Conservation (phyloP, 805 yeast genomes). For the Ogataea chonburiensis region DNA sequence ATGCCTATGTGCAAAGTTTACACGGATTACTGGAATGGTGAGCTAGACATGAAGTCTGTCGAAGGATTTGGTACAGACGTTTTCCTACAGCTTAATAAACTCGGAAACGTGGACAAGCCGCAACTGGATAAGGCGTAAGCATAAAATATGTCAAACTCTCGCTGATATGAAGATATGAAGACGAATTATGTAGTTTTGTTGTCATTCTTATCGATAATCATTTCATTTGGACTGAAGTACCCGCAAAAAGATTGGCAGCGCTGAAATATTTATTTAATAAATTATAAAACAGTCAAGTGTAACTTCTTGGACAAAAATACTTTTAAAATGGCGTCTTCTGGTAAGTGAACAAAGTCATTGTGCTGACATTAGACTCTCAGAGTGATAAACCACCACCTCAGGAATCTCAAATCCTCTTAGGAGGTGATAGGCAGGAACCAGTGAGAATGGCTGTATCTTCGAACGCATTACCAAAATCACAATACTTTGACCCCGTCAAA, state of each 20-base stretch:
- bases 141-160: too few species aligned
- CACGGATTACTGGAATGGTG: constrained; percentile 97
- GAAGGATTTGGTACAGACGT: constrained; percentile 95
- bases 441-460: too few species aligned
- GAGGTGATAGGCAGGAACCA: too few species aligned
- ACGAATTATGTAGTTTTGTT: too few species aligned
- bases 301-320: neutral
- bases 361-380: neutral
- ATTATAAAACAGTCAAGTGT: too few species aligned
- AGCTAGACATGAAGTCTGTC: constrained; percentile 72
- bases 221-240: too few species aligned
- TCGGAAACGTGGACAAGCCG: constrained; percentile 64
- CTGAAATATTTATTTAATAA: neutral
- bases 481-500: neutral
- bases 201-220: too few species aligned
- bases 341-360: neutral
- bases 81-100: constrained; percentile 70
- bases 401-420: too few species aligned
- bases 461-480: too few species aligned
- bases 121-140: constrained; percentile 82
- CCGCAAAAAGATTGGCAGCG: neutral
- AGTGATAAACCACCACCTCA: neutral
- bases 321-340: neutral
- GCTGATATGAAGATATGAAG: too few species aligned
- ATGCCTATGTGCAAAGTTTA: constrained; percentile 90